phyloP scores from a whole-genome alignment of 148 eudicot genomes.

The Linanthus parryae region DNA sequence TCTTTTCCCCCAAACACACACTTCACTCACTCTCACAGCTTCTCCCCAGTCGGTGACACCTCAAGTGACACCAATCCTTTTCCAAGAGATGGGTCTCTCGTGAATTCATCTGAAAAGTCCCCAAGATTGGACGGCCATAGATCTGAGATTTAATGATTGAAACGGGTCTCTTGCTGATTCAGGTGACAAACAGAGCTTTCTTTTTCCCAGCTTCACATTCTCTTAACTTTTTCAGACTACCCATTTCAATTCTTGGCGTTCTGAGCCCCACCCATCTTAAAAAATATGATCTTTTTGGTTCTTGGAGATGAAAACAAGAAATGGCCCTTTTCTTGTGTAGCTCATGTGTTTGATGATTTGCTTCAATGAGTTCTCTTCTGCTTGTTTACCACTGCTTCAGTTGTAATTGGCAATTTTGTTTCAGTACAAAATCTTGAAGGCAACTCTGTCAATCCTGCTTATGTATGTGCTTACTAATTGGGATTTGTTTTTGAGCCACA shows the following conservation, averaged over 20 bases:
- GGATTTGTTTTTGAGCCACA: constrained; percentile 2
- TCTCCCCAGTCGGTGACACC: too few species aligned
- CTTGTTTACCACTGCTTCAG: neutral
- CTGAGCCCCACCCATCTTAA: neutral
- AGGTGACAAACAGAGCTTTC: constrained; percentile 21
- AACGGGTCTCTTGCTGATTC: constrained; percentile 40
- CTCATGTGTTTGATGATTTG: constrained; percentile 4
- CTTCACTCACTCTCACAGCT: neutral
- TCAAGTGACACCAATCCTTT: too few species aligned
- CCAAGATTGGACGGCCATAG: too few species aligned
- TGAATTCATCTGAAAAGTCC: too few species aligned
- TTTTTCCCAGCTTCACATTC: neutral
- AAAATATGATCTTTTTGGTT: neutral
- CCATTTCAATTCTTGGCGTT: neutral
- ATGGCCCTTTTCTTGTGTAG: neutral
- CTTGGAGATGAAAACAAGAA: neutral
- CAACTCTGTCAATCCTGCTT: too few species aligned
- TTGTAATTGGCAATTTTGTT: neutral
- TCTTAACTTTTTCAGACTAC: neutral
- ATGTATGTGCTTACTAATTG: constrained; percentile 1
- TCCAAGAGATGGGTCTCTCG: constrained; percentile 5
- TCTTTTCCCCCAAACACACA: constrained; percentile 1
- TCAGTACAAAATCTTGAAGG: too few species aligned
- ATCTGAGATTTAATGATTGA: constrained; percentile 18
- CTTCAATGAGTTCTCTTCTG: neutral